These are phyloP conservation scores for Ligustrum vulgare DNA, from an alignment of 257 asterid genomes.

Conservation along the genomic window DNA sequence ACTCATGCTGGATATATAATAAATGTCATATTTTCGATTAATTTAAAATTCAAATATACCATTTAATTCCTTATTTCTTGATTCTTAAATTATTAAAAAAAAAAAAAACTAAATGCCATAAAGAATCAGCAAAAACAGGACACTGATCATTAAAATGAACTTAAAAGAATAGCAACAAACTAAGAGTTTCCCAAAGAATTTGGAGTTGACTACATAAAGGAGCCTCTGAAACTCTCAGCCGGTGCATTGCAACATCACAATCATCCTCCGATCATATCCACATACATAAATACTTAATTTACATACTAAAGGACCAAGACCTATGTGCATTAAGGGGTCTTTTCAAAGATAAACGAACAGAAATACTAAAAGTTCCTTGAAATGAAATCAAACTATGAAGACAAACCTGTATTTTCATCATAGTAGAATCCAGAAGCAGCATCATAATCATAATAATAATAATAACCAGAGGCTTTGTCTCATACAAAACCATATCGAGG, in stretches of 20 bases:
- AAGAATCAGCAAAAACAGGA: background rate
- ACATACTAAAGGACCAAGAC: constrained; percentile 2
- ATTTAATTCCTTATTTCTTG: too few species aligned
- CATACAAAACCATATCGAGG: constrained; percentile 94
- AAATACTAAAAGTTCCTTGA: background rate
- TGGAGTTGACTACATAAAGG: background rate
- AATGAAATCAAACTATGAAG: constrained; percentile 9
- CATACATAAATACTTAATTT: background rate
- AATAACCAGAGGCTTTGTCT: constrained; percentile 99
- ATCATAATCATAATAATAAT: too few species aligned
- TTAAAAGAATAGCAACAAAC: background rate
- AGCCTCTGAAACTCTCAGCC: background rate
- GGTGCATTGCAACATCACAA: background rate
- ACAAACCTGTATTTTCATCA: constrained; percentile 89
- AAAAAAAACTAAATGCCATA: background rate
- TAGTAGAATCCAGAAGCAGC: too few species aligned
- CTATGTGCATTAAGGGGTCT: background rate
- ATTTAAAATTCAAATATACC: too few species aligned
- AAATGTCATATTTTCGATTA: too few species aligned
- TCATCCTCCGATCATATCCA: background rate
- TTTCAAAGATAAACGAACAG: background rate
- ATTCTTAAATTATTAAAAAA: too few species aligned
- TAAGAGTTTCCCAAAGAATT: background rate
- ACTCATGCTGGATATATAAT: too few species aligned
- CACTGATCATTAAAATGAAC: background rate